Evolutionary conservation across 306 rosid species (phyloP).

Genomic region (Quercus bicolor): DNA sequence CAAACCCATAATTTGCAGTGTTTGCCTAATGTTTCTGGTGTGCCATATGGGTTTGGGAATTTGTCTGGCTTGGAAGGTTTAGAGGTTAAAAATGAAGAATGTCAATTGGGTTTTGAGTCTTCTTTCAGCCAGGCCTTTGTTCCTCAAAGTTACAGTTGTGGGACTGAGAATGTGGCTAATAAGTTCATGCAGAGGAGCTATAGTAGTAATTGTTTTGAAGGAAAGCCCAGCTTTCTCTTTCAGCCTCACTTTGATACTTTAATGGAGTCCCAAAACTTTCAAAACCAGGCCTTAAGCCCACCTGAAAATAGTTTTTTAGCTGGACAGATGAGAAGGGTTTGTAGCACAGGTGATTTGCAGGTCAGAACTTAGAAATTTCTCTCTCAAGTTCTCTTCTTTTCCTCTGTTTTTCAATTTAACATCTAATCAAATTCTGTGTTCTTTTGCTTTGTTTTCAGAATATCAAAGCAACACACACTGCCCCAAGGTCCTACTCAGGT

Average conservation of each 20-base stretch:
- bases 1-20: slow-evolving; percentile 22
- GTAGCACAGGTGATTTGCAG: slow-evolving; percentile 81
- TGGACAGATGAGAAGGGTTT: slow-evolving; percentile 56
- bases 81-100: slow-evolving; percentile 63
- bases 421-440: not conserved
- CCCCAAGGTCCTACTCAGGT: slow-evolving; percentile 31
- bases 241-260: slow-evolving; percentile 38
- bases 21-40: slow-evolving; percentile 6
- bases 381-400: too few relatives aligned
- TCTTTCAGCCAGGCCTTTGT: slow-evolving; percentile 18
- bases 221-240: slow-evolving; percentile 40
- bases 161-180: slow-evolving; percentile 39
- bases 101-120: slow-evolving; percentile 36
- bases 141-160: slow-evolving; percentile 52
- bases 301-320: slow-evolving; percentile 38
- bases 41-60: slow-evolving; percentile 28
- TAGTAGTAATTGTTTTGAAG: slow-evolving; percentile 60
- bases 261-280: slow-evolving; percentile 41
- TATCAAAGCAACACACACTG: slow-evolving; percentile 27
- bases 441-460: slow-evolving; percentile 30
- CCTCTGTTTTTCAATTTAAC: not conserved
- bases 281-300: slow-evolving; percentile 34
- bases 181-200: slow-evolving; percentile 69
- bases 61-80: slow-evolving; percentile 36
- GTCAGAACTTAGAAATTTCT: slow-evolving; percentile 23